phyloP scores from a whole-genome alignment of 768 basidiomycete species.

The Mycena capillaripes region DNA sequence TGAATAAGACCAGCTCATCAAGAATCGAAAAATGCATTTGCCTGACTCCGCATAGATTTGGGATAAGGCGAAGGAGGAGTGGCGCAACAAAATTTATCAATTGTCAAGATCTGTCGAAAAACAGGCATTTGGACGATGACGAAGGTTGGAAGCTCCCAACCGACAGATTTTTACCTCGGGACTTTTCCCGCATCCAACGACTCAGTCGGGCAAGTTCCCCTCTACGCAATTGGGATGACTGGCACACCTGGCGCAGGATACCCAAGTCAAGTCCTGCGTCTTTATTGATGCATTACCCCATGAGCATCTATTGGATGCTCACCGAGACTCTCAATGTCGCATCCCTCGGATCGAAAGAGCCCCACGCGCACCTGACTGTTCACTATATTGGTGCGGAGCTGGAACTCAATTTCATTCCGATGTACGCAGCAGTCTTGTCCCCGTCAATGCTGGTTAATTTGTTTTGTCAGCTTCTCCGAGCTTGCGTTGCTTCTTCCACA shows the following conservation, averaged over 20 bases:
- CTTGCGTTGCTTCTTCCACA: slow-evolving; percentile 1
- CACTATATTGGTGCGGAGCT: slow-evolving; percentile 14
- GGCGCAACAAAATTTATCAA: neutral
- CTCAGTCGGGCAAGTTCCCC: neutral
- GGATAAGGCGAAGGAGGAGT: neutral
- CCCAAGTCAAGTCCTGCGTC: slow-evolving; percentile 3
- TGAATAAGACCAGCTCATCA: neutral
- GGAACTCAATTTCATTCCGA: slow-evolving; percentile 11
- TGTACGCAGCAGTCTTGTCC: neutral
- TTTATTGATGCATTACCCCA: slow-evolving; percentile 9
- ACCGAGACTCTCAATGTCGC: neutral
- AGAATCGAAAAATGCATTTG: neutral
- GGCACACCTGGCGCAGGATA: slow-evolving; percentile 12
- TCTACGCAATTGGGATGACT: slow-evolving; percentile 1
- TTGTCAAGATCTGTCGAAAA: neutral
- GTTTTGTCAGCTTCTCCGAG: too few relatives aligned
- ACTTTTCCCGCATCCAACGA: neutral
- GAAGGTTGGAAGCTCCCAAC: neutral
- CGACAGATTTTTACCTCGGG: neutral
- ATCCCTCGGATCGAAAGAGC: neutral
- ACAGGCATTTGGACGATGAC: neutral
- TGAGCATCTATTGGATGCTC: slow-evolving; percentile 14
- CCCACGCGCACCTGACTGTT: neutral
- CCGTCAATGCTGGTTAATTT: too few relatives aligned
- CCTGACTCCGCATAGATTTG: neutral